Percentiles rank a stretch among this genome's conserved stretches.
Conservation (phyloP, 2,329 filamentous ascomycete genomes). For the Acephala macrosclerotiorum region DNA sequence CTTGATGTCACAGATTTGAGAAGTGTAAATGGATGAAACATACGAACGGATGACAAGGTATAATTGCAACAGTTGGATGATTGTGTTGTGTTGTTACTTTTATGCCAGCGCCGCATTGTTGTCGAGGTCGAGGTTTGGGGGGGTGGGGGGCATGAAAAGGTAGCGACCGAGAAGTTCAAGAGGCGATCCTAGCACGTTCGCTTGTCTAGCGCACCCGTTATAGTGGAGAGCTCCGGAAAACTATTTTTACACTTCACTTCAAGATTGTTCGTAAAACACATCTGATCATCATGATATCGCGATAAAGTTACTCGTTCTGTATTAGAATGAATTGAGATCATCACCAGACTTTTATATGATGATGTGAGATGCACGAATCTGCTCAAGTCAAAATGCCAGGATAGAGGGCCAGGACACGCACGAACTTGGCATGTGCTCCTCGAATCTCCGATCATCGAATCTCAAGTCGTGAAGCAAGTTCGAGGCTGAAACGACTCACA, state of each 20-base stretch:
- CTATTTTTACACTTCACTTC: constrained; percentile 4
- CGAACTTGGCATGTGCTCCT: neutral
- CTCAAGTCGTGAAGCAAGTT: neutral
- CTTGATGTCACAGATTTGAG: constrained; percentile 5
- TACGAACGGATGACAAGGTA: neutral
- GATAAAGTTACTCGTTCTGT: neutral
- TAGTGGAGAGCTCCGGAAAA: neutral
- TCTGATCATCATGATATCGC: neutral
- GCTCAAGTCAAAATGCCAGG: neutral
- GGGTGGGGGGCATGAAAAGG: neutral
- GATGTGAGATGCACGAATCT: neutral
- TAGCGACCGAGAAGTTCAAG: neutral
- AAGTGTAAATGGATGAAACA: neutral
- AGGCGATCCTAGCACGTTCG: neutral
- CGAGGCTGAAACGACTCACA: neutral
- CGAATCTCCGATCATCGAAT: neutral
- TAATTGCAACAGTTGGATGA: neutral
- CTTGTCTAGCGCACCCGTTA: constrained; percentile 3
- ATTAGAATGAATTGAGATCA: neutral
- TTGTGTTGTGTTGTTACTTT: neutral
- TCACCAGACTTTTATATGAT: neutral
- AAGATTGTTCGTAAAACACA: constrained; percentile 2
- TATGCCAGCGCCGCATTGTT: constrained; percentile 3
- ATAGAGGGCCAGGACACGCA: neutral
- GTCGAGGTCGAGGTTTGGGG: neutral